phyloP scores from a whole-genome alignment of 768 basidiomycete species.

The Lactarius quietus region DNA sequence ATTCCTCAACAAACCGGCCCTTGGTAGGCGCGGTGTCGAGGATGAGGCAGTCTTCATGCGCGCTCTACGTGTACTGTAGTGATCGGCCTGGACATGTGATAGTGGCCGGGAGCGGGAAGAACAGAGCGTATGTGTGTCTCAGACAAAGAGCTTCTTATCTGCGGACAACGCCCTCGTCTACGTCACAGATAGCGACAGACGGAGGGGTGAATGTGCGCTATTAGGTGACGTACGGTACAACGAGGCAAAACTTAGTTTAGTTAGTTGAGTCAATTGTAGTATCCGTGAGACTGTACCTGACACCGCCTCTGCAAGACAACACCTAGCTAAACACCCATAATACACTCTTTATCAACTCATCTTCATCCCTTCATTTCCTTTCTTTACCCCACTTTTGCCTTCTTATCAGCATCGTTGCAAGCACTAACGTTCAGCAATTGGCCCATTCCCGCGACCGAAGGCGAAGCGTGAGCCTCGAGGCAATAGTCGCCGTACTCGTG shows the following conservation, averaged over 20 bases:
- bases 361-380: not conserved
- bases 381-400: not conserved
- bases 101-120: not conserved
- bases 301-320: slow-evolving; percentile 5
- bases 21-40: slow-evolving; percentile 1
- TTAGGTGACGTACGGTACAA: slow-evolving; percentile 18
- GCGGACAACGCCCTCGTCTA: not conserved
- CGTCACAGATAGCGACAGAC: slow-evolving; percentile 7
- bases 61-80: not conserved
- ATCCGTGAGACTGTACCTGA: slow-evolving; percentile 8
- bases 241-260: slow-evolving; percentile 1
- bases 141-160: slow-evolving; percentile 14
- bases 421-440: slow-evolving; percentile 4
- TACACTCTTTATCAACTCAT: not conserved
- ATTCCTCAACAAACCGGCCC: slow-evolving; percentile 13
- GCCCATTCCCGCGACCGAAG: slow-evolving; percentile 24
- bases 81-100: slow-evolving; percentile 18
- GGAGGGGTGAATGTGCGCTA: not conserved
- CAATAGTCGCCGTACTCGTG: slow-evolving; percentile 32
- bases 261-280: not conserved
- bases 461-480: slow-evolving; percentile 27
- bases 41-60: slow-evolving; percentile 7
- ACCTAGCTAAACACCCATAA: not conserved
- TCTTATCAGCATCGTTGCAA: not conserved
- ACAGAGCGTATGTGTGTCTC: not conserved